Base-by-base conservation (phyloP, 306 rosid genomes). In the Cucurbita argyrosperma region DNA sequence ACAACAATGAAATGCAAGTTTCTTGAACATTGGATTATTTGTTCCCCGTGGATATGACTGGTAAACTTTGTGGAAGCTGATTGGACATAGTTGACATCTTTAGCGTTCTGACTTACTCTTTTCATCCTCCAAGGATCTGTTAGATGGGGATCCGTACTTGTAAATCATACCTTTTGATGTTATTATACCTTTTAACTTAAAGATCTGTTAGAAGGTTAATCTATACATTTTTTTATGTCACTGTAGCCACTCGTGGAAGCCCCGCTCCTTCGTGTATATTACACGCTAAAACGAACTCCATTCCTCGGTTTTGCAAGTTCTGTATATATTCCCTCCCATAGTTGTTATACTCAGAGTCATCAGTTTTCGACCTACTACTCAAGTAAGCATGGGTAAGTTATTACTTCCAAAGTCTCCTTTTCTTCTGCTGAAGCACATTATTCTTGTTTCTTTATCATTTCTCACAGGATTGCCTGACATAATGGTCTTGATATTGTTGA, bases 1-100 rank as follows among this genome's bases (percentile, higher is more conserved):
- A 68, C 42, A 7, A 58, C 38, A 68, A 68, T 68, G 74, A 68
- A 68, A 68, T 68, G 74, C 43, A 68, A 68, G 74, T 68, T 68
- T 68, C 74, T 68, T 68, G 74, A 68, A 68, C 74, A 49, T 61
- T 26, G 43, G 74, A 68, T 49, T 13, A 47, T 49, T 12, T 19
- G 18, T 45, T 66, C 54, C 10, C 21, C 10, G 6, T 66, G 53
- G 39, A 3, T 13, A 45, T 66, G 52, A 66, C 45, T 14, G 74
- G 57, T 68, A 68, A 68, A 47, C 57, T 23, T 46, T 47, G 43
- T 23, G 57, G 74, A 68, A 68, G 57, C 14, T 23, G 57, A 68
- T 26, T 46, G 21, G 57, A 68, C 26, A 47, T 23, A 26, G 43
- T 26, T 68, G 57, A 68, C 42, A 47, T 19, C 57, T 68, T 68